phyloP scores from a whole-genome alignment of 768 basidiomycete species.

The Leccinum boreale region DNA sequence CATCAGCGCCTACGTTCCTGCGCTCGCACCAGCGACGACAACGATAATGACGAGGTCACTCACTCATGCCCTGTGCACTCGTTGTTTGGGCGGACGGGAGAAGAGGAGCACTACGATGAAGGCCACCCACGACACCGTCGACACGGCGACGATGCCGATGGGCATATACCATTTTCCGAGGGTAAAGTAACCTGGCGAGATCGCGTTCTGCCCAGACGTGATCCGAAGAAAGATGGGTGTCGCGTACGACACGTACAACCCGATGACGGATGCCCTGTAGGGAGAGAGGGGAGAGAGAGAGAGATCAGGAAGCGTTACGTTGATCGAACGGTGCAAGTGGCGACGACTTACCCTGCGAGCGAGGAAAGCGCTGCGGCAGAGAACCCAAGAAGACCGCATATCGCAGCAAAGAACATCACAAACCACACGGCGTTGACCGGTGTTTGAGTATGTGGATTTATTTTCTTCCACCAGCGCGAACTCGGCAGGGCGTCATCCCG shows the following conservation, averaged over 20 bases:
- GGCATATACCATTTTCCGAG: constrained; percentile 61
- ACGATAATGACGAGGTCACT: constrained; percentile 20
- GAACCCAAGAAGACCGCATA: constrained; percentile 67
- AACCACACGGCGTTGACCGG: constrained; percentile 78
- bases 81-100: constrained; percentile 45
- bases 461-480: constrained; percentile 64
- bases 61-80: constrained; percentile 53
- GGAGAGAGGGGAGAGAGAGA: not conserved
- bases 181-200: constrained; percentile 57
- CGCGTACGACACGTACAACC: constrained; percentile 63
- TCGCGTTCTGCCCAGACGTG: constrained; percentile 58
- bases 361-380: constrained; percentile 60
- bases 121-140: constrained; percentile 62
- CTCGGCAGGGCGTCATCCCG: constrained; percentile 73
- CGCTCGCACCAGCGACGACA: too few relatives aligned
- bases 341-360: constrained; percentile 54
- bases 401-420: constrained; percentile 51
- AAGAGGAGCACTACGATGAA: constrained; percentile 60
- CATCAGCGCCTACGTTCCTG: not conserved
- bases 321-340: not conserved
- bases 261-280: constrained; percentile 65
- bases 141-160: constrained; percentile 57
- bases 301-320: not conserved
- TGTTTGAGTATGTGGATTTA: constrained; percentile 58
- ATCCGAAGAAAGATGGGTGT: constrained; percentile 69